phyloP scores from a whole-genome alignment of 2,329 filamentous ascomycete species.

The Neurospora sp. region DNA sequence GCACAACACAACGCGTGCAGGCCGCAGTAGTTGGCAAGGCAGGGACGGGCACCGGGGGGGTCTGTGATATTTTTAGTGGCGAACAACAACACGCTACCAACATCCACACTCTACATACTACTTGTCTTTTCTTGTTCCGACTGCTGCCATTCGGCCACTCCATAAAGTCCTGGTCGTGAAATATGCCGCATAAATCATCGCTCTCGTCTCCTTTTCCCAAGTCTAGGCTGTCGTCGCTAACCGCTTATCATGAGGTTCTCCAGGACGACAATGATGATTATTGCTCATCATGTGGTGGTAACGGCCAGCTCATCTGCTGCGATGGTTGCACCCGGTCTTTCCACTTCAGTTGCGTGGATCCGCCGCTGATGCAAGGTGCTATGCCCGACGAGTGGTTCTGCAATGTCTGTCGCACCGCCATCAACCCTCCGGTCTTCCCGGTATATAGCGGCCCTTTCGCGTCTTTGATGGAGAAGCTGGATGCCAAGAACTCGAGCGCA shows the following conservation, averaged over 20 bases:
- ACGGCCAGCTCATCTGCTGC: conserved; percentile 82
- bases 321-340: conserved; percentile 86
- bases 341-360: conserved; percentile 82
- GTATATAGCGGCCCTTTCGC: conserved; percentile 49
- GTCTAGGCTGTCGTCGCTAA: not conserved
- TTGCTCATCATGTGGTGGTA: conserved; percentile 77
- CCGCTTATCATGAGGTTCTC: conserved; percentile 9
- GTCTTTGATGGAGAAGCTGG: conserved; percentile 52
- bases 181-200: conserved; percentile 21
- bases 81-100: conserved; percentile 1
- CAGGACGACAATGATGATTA: conserved; percentile 78
- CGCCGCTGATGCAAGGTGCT: conserved; percentile 55
- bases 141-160: not conserved
- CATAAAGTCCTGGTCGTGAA: conserved; percentile 12
- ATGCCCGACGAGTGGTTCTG: conserved; percentile 79
- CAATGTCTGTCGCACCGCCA: conserved; percentile 54
- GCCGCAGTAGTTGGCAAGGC: conserved; percentile 1
- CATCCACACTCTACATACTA: not conserved
- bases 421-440: conserved; percentile 34
- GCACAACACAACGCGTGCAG: not conserved
- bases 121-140: conserved; percentile 21
- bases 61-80: conserved; percentile 10
- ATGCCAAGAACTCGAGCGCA: conserved; percentile 60
- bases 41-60: not conserved
- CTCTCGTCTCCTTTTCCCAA: conserved; percentile 16